Conservation (phyloP, 768 basidiomycete genomes). For the Lactifluus pinguis region DNA sequence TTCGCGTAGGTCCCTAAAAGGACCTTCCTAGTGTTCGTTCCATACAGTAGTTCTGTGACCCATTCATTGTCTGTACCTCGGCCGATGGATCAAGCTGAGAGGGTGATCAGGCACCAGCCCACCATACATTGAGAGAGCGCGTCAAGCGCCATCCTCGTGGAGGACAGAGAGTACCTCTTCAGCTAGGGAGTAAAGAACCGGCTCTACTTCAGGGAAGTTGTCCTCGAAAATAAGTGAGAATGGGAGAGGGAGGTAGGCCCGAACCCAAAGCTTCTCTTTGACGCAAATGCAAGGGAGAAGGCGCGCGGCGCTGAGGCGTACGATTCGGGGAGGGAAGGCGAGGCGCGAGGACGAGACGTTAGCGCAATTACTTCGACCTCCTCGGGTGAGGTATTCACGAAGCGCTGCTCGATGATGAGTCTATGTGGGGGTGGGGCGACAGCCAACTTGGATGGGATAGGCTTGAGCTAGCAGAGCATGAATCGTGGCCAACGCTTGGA, state of each 20-base stretch:
- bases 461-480: constrained; percentile 59
- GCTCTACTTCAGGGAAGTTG: constrained; percentile 21
- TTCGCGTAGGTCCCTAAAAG: no score
- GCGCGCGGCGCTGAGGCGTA: constrained; percentile 32
- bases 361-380: background rate
- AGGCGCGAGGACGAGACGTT: constrained; percentile 18
- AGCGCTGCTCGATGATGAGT: constrained; percentile 62
- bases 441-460: constrained; percentile 21
- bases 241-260: no score
- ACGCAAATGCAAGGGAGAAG: constrained; percentile 29
- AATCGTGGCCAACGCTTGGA: constrained; percentile 59
- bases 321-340: constrained; percentile 26
- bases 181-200: no score
- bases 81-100: no score
- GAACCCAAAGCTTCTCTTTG: constrained; percentile 58
- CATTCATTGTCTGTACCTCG: no score
- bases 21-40: no score
- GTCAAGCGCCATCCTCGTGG: no score
- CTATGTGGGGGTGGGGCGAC: constrained; percentile 40
- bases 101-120: no score
- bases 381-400: constrained; percentile 27
- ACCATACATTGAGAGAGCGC: no score
- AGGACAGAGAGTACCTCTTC: no score
- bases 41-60: no score
- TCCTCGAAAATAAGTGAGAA: no score